These are phyloP conservation scores for Cladosporium sp. DNA, from an alignment of 2,329 filamentous ascomycete genomes.

Conservation along the genomic window DNA sequence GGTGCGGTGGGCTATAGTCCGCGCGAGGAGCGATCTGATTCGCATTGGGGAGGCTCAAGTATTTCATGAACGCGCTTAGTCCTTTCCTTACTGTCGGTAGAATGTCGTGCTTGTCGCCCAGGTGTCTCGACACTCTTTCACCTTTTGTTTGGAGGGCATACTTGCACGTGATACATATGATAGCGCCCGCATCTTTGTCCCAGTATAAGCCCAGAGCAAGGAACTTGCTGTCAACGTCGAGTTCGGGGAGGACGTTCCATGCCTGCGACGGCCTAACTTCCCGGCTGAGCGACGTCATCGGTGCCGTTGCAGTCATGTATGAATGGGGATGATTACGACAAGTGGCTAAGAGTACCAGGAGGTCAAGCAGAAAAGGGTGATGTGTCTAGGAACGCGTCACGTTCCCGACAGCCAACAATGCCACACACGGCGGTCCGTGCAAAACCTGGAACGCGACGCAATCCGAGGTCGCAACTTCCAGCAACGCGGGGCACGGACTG, in stretches of 20 bases:
- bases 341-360: slow-evolving; percentile 3
- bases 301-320: neutral
- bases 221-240: slow-evolving; percentile 12
- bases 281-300: slow-evolving; percentile 3
- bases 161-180: slow-evolving; percentile 13
- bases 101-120: slow-evolving; percentile 13
- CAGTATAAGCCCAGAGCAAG: slow-evolving; percentile 10
- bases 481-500: too few species aligned
- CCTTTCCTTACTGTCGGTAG: slow-evolving; percentile 8
- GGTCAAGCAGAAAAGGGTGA: slow-evolving; percentile 3
- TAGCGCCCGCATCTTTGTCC: slow-evolving; percentile 12
- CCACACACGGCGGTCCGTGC: slow-evolving; percentile 2
- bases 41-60: slow-evolving; percentile 11
- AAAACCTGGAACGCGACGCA: slow-evolving; percentile 12
- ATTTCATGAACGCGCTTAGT: slow-evolving; percentile 9
- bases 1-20: slow-evolving; percentile 8
- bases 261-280: slow-evolving; percentile 1
- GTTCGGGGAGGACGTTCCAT: slow-evolving; percentile 11
- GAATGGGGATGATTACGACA: slow-evolving; percentile 4
- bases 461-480: slow-evolving; percentile 10
- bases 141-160: slow-evolving; percentile 14
- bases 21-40: slow-evolving; percentile 4
- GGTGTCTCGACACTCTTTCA: slow-evolving; percentile 15
- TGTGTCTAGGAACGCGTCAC: slow-evolving; percentile 3
- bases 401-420: slow-evolving; percentile 6